Evolutionary conservation across 805 yeast genomes (phyloP).

Genomic region (Starmera caribaea): DNA sequence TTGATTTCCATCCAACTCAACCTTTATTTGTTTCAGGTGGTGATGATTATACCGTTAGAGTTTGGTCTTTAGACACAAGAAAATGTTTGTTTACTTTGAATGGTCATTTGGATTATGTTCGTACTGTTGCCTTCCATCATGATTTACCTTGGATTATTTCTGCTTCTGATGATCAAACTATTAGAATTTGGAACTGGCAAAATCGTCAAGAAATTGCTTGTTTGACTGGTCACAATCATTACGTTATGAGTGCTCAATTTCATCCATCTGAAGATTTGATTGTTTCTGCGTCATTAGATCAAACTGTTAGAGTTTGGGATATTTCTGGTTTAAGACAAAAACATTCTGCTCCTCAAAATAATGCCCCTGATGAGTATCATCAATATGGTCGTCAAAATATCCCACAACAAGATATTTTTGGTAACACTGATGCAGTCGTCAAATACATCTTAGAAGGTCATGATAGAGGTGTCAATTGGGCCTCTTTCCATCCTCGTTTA

Average conservation of each 20-base stretch:
- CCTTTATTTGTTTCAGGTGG: constrained; percentile 96
- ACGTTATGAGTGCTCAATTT: constrained; percentile 96
- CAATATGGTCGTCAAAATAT: constrained; percentile 42
- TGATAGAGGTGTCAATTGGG: constrained; percentile 98
- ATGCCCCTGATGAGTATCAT: constrained; percentile 27
- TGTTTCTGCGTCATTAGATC: constrained; percentile 93
- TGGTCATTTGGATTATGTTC: constrained; percentile 92
- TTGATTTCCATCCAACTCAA: constrained; percentile 96
- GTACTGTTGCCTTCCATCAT: constrained; percentile 90
- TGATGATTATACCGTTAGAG: constrained; percentile 90
- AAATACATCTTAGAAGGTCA: constrained; percentile 97
- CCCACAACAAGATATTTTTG: constrained; percentile 89
- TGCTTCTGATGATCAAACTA: constrained; percentile 95
- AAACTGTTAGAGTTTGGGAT: constrained; percentile 99
- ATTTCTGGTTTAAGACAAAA: constrained; percentile 89
- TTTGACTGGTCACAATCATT: constrained; percentile 95
- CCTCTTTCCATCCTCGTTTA: constrained; percentile 92
- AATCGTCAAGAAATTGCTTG: constrained; percentile 96
- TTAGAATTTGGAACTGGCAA: constrained; percentile 99
- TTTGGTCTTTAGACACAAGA: constrained; percentile 90
- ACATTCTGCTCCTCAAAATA: constrained; percentile 74
- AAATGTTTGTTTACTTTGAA: constrained; percentile 84
- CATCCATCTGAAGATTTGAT: constrained; percentile 92
- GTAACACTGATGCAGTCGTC: constrained; percentile 87
- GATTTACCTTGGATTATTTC: constrained; percentile 97